phyloP scores from a whole-genome alignment of 2,329 filamentous ascomycete genomes.

The Coniochaeta sp. region DNA sequence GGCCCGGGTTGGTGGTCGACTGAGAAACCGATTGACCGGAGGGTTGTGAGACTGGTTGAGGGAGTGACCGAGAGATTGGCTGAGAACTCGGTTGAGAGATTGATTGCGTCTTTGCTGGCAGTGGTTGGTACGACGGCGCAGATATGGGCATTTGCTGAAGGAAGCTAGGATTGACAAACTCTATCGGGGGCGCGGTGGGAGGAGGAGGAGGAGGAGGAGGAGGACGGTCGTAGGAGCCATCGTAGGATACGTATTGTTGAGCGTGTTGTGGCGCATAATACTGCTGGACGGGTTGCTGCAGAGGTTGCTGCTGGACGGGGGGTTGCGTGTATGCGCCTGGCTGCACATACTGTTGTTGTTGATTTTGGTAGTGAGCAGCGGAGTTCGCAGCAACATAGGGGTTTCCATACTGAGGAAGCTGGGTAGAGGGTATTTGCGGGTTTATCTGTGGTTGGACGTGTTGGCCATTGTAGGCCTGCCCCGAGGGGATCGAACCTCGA shows the following conservation, averaged over 20 bases:
- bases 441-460: conserved; percentile 3
- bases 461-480: conserved; percentile 31
- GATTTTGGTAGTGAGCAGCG: conserved; percentile 14
- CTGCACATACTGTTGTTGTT: conserved; percentile 12
- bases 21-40: conserved; percentile 3
- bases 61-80: conserved; percentile 6
- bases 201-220: conserved; percentile 4
- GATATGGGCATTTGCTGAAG: conserved; percentile 12
- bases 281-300: not conserved
- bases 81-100: conserved; percentile 15
- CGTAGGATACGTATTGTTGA: conserved; percentile 6
- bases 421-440: conserved; percentile 3
- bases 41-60: conserved; percentile 9
- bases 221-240: conserved; percentile 15
- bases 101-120: conserved; percentile 6
- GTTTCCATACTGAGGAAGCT: conserved; percentile 10
- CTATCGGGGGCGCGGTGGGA: conserved; percentile 13
- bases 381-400: conserved; percentile 4
- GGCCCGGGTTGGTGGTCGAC: conserved; percentile 6
- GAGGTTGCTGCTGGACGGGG: conserved; percentile 8
- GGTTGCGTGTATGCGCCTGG: conserved; percentile 6
- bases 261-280: conserved; percentile 5
- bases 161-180: conserved; percentile 20
- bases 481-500: conserved; percentile 30
- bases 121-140: conserved; percentile 9